Evolutionary conservation across 352 stramenopile species (phyloP).

Genomic region (Thalassiosira livingstoniorum): DNA sequence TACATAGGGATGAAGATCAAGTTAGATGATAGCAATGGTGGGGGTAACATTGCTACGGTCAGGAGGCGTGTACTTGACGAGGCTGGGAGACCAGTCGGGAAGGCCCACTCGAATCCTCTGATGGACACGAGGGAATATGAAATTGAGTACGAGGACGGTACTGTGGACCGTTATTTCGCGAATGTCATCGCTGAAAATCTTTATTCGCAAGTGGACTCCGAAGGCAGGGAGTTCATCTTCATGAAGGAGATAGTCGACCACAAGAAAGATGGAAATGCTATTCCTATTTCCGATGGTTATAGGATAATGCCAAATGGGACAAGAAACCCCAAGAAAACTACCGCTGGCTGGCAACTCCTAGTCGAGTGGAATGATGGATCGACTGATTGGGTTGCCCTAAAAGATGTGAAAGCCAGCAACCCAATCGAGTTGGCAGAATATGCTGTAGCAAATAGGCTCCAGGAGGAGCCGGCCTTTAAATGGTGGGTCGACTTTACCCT

Average conservation of each 20-base stretch:
- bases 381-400: slow-evolving; percentile 45
- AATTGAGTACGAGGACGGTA: slow-evolving; percentile 40
- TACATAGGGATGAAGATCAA: slow-evolving; percentile 39
- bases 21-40: slow-evolving; percentile 9
- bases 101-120: slow-evolving; percentile 29
- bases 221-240: slow-evolving; percentile 35
- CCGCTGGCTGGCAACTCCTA: slow-evolving; percentile 40
- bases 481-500: too few species aligned
- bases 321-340: slow-evolving; percentile 20
- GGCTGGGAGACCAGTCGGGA: slow-evolving; percentile 40
- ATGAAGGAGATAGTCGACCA: slow-evolving; percentile 58
- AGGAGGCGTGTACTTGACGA: slow-evolving; percentile 14
- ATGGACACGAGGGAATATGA: slow-evolving; percentile 40
- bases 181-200: slow-evolving; percentile 46
- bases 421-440: slow-evolving; percentile 49
- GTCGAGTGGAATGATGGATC: slow-evolving; percentile 57
- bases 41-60: slow-evolving; percentile 24
- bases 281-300: slow-evolving; percentile 40
- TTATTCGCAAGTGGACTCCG: slow-evolving; percentile 49
- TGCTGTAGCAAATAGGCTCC: too few species aligned
- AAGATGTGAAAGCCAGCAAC: slow-evolving; percentile 60
- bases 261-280: slow-evolving; percentile 27
- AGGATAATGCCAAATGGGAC: not conserved
- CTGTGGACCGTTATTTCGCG: slow-evolving; percentile 20
- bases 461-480: too few species aligned